Evolutionary conservation across 371 early-diverging fungal genomes (phyloP).

Genomic region (Apophysomyces trapeziformis): DNA sequence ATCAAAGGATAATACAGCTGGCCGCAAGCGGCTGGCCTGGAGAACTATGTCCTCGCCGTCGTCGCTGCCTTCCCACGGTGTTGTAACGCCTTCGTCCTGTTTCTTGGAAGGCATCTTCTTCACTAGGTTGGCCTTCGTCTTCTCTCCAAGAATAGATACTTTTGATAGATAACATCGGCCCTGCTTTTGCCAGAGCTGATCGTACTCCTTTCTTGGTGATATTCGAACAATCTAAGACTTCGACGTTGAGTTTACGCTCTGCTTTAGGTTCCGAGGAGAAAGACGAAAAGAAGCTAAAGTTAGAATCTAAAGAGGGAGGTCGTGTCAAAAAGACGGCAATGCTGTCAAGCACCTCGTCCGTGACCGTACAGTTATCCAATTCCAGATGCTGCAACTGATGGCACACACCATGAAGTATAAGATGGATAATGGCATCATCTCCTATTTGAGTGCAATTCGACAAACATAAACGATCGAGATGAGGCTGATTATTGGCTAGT

Average conservation of each 20-base stretch:
- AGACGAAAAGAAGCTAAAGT: conserved; percentile 15
- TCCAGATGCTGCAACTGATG: conserved; percentile 39
- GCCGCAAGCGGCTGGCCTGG: conserved; percentile 24
- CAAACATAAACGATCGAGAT: conserved; percentile 45
- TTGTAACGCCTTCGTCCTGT: conserved; percentile 19
- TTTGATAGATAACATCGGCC: conserved; percentile 43
- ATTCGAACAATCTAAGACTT: conserved; percentile 50
- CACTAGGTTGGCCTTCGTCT: conserved; percentile 13
- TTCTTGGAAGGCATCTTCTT: conserved; percentile 14
- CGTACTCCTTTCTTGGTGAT: conserved; percentile 47
- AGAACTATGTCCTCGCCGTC: conserved; percentile 18
- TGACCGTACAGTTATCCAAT: conserved; percentile 44
- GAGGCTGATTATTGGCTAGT: conserved; percentile 43
- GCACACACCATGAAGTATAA: conserved; percentile 39
- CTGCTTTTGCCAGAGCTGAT: conserved; percentile 36
- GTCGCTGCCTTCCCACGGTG: conserved; percentile 18
- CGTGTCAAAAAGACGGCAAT: conserved; percentile 31
- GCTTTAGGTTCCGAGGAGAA: background rate
- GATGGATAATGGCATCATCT: conserved; percentile 44
- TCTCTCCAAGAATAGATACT: conserved; percentile 48
- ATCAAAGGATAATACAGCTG: conserved; percentile 36
- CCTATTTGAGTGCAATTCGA: conserved; percentile 59
- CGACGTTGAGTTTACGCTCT: conserved; percentile 29
- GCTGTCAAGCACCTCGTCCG: conserved; percentile 35
- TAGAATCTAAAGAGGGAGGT: conserved; percentile 10